phyloP scores from a whole-genome alignment of 768 basidiomycete species.

The Agaricus bisporus region DNA sequence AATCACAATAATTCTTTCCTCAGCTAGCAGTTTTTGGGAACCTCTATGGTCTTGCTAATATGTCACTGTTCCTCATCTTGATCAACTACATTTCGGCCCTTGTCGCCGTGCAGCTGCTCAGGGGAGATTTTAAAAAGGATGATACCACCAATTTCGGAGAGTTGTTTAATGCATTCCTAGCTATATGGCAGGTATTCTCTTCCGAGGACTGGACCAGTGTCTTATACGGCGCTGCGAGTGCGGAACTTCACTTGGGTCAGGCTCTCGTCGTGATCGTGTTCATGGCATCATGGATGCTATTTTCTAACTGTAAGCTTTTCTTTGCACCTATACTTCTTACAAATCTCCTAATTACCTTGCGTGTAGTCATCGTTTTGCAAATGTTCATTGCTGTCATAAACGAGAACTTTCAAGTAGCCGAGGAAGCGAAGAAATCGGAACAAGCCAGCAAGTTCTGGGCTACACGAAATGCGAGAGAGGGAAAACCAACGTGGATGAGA shows the following conservation, averaged over 20 bases:
- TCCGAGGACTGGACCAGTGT: conserved; percentile 93
- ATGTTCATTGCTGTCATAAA: conserved; percentile 98
- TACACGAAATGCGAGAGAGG: conserved; percentile 46
- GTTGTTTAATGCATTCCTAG: conserved; percentile 80
- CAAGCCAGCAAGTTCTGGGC: conserved; percentile 72
- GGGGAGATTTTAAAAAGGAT: conserved; percentile 64
- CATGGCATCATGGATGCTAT: conserved; percentile 79
- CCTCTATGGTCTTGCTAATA: conserved; percentile 85
- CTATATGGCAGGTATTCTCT: conserved; percentile 84
- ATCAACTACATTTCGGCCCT: conserved; percentile 85
- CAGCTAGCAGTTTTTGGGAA: conserved; percentile 89
- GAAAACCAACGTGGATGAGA: conserved; percentile 59
- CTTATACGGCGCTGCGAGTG: conserved; percentile 52
- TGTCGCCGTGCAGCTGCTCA: conserved; percentile 75
- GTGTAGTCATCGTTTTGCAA: conserved; percentile 74
- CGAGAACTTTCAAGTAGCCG: conserved; percentile 90
- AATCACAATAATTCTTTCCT: background rate
- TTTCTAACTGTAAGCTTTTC: conserved; percentile 74
- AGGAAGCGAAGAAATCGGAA: conserved; percentile 79
- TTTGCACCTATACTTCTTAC: background rate
- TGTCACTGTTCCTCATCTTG: conserved; percentile 84
- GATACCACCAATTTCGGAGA: conserved; percentile 70
- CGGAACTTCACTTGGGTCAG: conserved; percentile 64
- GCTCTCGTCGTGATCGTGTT: conserved; percentile 66
- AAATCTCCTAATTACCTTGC: background rate